Evolutionary conservation across 2,329 filamentous ascomycete species (phyloP).

Genomic region (Alternaria sp.): DNA sequence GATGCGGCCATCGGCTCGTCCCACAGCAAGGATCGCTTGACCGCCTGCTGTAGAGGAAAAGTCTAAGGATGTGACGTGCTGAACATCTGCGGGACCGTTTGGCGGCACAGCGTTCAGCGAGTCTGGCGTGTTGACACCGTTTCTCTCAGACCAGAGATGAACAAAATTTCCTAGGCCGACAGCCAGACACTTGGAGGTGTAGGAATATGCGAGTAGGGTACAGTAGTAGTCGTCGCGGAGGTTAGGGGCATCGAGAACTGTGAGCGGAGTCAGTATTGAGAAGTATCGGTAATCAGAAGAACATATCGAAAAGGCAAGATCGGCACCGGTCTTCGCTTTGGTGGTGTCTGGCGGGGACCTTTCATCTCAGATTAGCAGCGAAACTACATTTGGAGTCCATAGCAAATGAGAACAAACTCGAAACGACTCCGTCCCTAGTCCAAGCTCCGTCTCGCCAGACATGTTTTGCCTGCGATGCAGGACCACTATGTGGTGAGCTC

Average conservation of each 20-base stretch:
- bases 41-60: slow-evolving; percentile 82
- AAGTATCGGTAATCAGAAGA: not conserved
- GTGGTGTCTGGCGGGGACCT: slow-evolving; percentile 35
- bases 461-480: slow-evolving; percentile 19
- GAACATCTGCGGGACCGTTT: slow-evolving; percentile 26
- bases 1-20: slow-evolving; percentile 77
- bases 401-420: slow-evolving; percentile 37
- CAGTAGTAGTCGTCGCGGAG: slow-evolving; percentile 97
- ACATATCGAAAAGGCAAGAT: slow-evolving; percentile 78
- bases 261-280: slow-evolving; percentile 50
- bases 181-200: slow-evolving; percentile 75
- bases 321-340: slow-evolving; percentile 60
- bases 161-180: slow-evolving; percentile 81
- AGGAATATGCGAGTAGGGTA: slow-evolving; percentile 84
- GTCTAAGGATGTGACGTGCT: slow-evolving; percentile 79
- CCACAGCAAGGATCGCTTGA: slow-evolving; percentile 83
- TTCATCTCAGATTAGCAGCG: slow-evolving; percentile 14
- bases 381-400: not conserved
- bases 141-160: slow-evolving; percentile 85
- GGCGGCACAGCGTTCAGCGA: slow-evolving; percentile 59
- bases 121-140: slow-evolving; percentile 67
- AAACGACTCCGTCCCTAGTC: slow-evolving; percentile 39
- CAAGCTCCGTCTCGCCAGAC: slow-evolving; percentile 53
- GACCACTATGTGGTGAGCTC: slow-evolving; percentile 7
- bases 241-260: slow-evolving; percentile 84